Conservation (phyloP, 306 rosid genomes). For the Ochetophila trinervis region DNA sequence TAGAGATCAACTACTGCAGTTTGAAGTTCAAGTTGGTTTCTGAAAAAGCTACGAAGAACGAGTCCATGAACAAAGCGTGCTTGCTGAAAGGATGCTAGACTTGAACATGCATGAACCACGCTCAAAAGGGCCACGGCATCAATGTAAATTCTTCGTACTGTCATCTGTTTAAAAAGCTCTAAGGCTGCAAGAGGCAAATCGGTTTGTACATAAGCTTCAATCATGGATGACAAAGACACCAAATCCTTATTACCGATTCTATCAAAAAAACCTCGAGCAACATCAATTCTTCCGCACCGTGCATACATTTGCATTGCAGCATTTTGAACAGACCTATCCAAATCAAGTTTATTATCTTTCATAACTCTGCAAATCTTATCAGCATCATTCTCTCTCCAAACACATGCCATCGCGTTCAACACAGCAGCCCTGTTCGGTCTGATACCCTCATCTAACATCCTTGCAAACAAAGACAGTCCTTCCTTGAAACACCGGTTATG, state of each 20-base stretch:
- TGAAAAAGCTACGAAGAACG: constrained; percentile 14
- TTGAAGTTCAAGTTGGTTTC: constrained; percentile 26
- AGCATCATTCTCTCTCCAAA: constrained; percentile 32
- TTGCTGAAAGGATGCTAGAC: constrained; percentile 35
- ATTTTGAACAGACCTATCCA: constrained; percentile 30
- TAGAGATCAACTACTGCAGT: constrained; percentile 39
- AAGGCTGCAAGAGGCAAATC: constrained; percentile 34
- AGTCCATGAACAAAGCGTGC: constrained; percentile 38
- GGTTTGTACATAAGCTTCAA: constrained; percentile 35
- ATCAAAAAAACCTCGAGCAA: constrained; percentile 31
- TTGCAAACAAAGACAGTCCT: constrained; percentile 24
- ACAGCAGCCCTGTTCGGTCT: constrained; percentile 33
- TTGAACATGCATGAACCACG: constrained; percentile 35
- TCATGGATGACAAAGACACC: constrained; percentile 49
- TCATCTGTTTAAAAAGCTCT: constrained; percentile 33
- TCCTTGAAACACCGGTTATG: constrained; percentile 22
- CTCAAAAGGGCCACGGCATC: constrained; percentile 38
- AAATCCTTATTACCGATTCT: constrained; percentile 37
- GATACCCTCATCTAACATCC: constrained; percentile 29
- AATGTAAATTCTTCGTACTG: constrained; percentile 14
- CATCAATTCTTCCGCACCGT: constrained; percentile 35
- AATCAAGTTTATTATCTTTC: constrained; percentile 15
- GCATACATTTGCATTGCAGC: constrained; percentile 47
- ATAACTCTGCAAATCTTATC: constrained; percentile 16
- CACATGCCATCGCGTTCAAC: constrained; percentile 41